phyloP scores from a whole-genome alignment of 352 stramenopile species.

The Phytophthora crassamura region DNA sequence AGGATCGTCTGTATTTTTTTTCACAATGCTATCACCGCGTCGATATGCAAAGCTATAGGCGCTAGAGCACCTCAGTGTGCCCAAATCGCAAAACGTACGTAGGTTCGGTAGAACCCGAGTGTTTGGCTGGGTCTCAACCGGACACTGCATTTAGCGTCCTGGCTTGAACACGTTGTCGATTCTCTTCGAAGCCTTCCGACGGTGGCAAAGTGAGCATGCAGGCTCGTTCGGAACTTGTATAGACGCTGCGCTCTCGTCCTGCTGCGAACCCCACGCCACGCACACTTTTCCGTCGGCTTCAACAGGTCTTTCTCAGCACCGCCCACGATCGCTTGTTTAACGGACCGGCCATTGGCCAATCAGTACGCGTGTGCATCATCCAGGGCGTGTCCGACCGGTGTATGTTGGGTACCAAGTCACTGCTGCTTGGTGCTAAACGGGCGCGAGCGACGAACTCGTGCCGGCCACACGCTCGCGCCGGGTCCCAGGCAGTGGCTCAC shows the following conservation, averaged over 20 bases:
- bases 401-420: constrained; percentile 19
- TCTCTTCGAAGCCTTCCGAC: not conserved
- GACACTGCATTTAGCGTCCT: no score
- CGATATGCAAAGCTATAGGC: no score
- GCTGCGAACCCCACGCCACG: not conserved
- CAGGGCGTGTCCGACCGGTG: constrained; percentile 2
- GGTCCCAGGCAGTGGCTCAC: constrained; percentile 14
- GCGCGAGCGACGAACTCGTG: not conserved
- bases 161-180: no score
- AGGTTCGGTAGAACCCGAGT: no score
- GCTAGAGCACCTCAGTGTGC: no score
- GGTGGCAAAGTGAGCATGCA: not conserved
- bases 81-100: no score
- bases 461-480: not conserved
- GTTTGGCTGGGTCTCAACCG: no score
- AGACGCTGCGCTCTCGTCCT: not conserved
- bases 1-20: no score
- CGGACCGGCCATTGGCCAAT: constrained; percentile 9
- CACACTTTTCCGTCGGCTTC: not conserved
- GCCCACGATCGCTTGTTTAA: constrained; percentile 16
- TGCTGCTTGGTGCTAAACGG: not conserved
- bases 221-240: not conserved
- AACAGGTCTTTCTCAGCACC: constrained; percentile 17
- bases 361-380: constrained; percentile 16
- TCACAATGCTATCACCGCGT: no score